These are phyloP conservation scores for Ligustrum vulgare DNA, from an alignment of 257 asterid species.

Conservation along the genomic window DNA sequence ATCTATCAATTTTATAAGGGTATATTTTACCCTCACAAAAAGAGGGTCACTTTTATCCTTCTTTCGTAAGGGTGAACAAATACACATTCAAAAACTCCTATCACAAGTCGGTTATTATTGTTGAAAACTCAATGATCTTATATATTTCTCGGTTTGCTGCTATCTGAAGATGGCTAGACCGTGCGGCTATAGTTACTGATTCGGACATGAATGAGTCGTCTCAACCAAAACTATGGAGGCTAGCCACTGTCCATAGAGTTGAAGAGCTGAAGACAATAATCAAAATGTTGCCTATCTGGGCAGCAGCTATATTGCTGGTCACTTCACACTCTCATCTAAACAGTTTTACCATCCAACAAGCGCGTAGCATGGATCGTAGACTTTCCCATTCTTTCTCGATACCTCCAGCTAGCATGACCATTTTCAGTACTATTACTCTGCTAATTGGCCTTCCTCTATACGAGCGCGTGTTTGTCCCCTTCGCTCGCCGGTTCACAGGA, in stretches of 20 bases:
- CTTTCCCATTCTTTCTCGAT: conserved; percentile 53
- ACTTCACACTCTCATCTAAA: conserved; percentile 61
- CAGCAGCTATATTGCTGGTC: conserved; percentile 59
- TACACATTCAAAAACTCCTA: background rate
- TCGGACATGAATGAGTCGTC: conserved; percentile 35
- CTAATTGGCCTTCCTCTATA: conserved; percentile 47
- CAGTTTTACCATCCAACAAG: conserved; percentile 72
- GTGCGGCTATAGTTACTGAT: conserved; percentile 54
- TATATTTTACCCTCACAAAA: no score
- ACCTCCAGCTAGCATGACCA: conserved; percentile 73
- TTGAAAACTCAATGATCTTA: background rate
- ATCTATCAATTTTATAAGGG: no score
- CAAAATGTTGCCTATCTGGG: conserved; percentile 75
- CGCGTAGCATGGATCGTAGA: conserved; percentile 68
- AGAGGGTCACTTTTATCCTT: no score
- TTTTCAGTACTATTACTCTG: conserved; percentile 66
- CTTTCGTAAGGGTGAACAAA: no score
- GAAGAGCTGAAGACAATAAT: conserved; percentile 76
- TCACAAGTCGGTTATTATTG: background rate
- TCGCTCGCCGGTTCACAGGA: conserved; percentile 45
- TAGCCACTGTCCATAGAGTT: conserved; percentile 75
- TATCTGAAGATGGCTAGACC: conserved; percentile 61
- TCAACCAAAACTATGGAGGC: conserved; percentile 64
- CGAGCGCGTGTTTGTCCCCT: conserved; percentile 71
- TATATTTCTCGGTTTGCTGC: background rate